Evolutionary conservation across 2,329 filamentous ascomycete species (phyloP).

Genomic region (Cytospora paraplurivora): DNA sequence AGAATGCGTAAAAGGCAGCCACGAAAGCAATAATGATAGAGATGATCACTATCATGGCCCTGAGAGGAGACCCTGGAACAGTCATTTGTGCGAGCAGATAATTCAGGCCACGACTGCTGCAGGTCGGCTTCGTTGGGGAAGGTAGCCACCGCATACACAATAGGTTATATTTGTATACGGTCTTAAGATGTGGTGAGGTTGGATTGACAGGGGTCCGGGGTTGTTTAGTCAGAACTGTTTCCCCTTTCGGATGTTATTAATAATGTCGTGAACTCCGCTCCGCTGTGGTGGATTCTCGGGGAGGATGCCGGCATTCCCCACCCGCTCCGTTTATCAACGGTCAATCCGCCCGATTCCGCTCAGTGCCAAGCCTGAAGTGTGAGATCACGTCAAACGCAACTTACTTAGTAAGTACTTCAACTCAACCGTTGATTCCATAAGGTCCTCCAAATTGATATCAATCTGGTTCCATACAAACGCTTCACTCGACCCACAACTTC

Average conservation of each 20-base stretch:
- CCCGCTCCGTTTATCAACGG: neutral
- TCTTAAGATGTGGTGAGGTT: too few species aligned
- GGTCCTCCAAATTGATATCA: neutral
- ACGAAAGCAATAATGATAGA: constrained; percentile 20
- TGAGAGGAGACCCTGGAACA: constrained; percentile 9
- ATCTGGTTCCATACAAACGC: neutral
- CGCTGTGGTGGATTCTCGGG: neutral
- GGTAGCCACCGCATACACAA: neutral
- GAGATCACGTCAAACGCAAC: constrained; percentile 6
- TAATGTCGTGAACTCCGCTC: neutral
- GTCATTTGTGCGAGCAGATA: constrained; percentile 9
- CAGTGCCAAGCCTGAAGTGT: neutral
- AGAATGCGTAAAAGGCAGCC: constrained; percentile 13
- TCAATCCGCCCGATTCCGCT: neutral
- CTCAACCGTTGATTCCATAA: constrained; percentile 1
- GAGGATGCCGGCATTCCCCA: neutral
- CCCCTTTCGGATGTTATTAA: neutral
- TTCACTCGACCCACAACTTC: neutral
- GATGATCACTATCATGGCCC: constrained; percentile 9
- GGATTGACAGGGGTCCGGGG: neutral
- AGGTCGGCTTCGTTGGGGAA: neutral
- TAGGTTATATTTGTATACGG: too few species aligned
- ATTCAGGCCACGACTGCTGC: neutral
- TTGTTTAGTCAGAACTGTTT: neutral
- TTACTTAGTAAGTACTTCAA: neutral